A percentile compares a stretch with the other conserved stretches of the same genome.
These are phyloP conservation scores for Spergularia azorica DNA, from an alignment of 179 eudicot species.

Conservation along the genomic window DNA sequence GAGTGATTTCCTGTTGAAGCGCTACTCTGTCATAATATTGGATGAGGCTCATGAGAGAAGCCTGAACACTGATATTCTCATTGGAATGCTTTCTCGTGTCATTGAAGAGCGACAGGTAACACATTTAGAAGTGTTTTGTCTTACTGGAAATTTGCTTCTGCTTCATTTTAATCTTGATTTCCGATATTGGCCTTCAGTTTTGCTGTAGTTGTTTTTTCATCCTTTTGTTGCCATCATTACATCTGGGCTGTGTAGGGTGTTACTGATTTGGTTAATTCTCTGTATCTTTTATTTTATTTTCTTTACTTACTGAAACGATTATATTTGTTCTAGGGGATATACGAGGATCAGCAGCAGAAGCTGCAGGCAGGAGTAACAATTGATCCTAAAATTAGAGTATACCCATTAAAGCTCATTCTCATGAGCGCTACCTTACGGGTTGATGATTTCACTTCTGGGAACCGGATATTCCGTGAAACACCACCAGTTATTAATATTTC, in stretches of 20 bases:
- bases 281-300: neutral
- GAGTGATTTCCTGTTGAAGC: slow-evolving; percentile 75
- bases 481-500: slow-evolving; percentile 74
- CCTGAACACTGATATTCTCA: slow-evolving; percentile 92
- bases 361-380: slow-evolving; percentile 50
- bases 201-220: no score
- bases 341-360: slow-evolving; percentile 58
- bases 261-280: slow-evolving; percentile 1
- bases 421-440: slow-evolving; percentile 97
- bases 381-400: slow-evolving; percentile 43
- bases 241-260: neutral
- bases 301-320: slow-evolving; percentile 1
- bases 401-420: slow-evolving; percentile 77
- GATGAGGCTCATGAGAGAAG: slow-evolving; percentile 99
- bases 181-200: no score
- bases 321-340: slow-evolving; percentile 38
- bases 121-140: neutral
- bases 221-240: neutral
- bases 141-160: neutral
- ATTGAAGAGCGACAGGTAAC: slow-evolving; percentile 63
- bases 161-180: neutral
- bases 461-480: slow-evolving; percentile 55
- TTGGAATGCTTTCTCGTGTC: slow-evolving; percentile 95
- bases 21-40: slow-evolving; percentile 79
- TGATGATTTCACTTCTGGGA: slow-evolving; percentile 74